Percentiles rank a stretch among this genome's conserved stretches.
These are phyloP conservation scores for Arthrobotrys iridis DNA, from an alignment of 2,329 filamentous ascomycete species.

Conservation along the genomic window DNA sequence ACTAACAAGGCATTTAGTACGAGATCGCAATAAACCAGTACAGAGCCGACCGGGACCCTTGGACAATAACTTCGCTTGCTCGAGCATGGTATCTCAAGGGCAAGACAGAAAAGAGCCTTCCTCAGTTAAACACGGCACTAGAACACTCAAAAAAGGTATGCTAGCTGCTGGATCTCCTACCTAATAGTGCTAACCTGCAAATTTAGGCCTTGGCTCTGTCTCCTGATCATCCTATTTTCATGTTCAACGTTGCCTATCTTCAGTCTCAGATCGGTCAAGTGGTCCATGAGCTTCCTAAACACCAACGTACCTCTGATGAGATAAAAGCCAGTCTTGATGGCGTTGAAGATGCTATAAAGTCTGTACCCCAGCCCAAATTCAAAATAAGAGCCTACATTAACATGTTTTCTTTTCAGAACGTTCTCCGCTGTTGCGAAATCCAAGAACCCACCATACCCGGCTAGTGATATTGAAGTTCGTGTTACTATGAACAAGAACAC, in stretches of 20 bases:
- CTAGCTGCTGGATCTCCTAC: constrained; percentile 56
- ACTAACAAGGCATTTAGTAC: constrained; percentile 68
- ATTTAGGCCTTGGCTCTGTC: constrained; percentile 76
- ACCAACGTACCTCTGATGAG: constrained; percentile 79
- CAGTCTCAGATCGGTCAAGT: constrained; percentile 91
- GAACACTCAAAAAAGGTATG: constrained; percentile 72
- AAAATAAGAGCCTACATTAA: not conserved
- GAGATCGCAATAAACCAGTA: constrained; percentile 84
- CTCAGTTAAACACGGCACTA: constrained; percentile 69
- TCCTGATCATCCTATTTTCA: constrained; percentile 86
- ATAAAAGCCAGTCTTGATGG: constrained; percentile 82
- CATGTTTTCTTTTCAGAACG: constrained; percentile 58
- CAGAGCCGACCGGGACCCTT: constrained; percentile 75
- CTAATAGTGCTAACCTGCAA: too few species aligned
- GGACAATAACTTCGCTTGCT: constrained; percentile 84
- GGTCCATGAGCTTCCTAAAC: constrained; percentile 78
- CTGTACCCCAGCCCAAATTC: constrained; percentile 4
- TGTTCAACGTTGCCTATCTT: constrained; percentile 98
- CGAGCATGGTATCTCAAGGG: constrained; percentile 87
- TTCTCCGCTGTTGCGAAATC: constrained; percentile 70
- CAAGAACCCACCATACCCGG: constrained; percentile 83
- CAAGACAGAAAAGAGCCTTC: constrained; percentile 70
- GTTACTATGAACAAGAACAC: constrained; percentile 98
- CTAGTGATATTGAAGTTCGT: constrained; percentile 88
- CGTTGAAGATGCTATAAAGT: constrained; percentile 84